phyloP scores from a whole-genome alignment of 331 rosid species.

The Quercus lobata region DNA sequence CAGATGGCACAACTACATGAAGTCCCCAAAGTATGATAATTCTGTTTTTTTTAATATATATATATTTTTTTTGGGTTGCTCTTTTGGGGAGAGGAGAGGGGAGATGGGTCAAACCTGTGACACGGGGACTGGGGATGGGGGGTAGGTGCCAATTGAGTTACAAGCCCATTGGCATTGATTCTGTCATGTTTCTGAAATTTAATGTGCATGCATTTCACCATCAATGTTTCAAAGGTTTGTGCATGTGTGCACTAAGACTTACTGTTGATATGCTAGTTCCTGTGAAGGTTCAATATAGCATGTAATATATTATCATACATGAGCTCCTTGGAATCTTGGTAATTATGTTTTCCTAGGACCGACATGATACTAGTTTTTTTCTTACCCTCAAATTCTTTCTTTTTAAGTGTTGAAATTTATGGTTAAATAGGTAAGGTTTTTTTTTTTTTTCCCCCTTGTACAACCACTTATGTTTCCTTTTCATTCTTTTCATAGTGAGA shows the following conservation, averaged over 20 bases:
- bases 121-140: too few species aligned
- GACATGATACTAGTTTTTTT: too few species aligned
- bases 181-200: conserved; percentile 11
- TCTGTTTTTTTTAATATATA: too few species aligned
- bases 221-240: not conserved
- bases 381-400: not conserved
- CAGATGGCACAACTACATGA: conserved; percentile 98
- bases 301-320: not conserved
- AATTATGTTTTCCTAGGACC: not conserved
- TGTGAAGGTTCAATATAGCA: not conserved
- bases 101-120: too few species aligned
- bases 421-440: not conserved
- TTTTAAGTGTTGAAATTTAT: not conserved
- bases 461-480: not conserved
- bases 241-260: too few species aligned
- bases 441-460: not conserved
- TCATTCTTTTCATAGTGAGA: conserved; percentile 34
- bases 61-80: not conserved
- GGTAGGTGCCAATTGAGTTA: too few species aligned
- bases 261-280: not conserved
- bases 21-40: conserved; percentile 67
- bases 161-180: not conserved
- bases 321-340: not conserved
- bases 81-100: too few species aligned
- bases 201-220: conserved; percentile 1